phyloP scores from a whole-genome alignment of 164 flowering plant genomes.

The Vitis rupestris region DNA sequence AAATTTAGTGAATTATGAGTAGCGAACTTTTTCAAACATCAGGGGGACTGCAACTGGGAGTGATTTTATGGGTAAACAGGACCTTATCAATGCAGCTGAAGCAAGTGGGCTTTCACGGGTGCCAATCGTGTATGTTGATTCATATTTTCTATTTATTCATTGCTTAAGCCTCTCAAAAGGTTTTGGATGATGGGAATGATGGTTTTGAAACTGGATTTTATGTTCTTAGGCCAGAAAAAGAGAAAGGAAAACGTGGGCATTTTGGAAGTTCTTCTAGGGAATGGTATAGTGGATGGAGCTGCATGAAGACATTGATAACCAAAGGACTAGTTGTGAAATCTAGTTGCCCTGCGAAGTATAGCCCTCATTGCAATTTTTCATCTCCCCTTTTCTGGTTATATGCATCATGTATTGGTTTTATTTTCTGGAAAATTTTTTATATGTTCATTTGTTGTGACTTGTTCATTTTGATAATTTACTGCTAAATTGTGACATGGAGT shows the following conservation, averaged over 20 bases:
- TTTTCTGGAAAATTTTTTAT: neutral
- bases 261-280: conserved; percentile 77
- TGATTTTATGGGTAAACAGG: conserved; percentile 82
- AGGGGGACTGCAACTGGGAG: conserved; percentile 62
- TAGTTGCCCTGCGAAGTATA: conserved; percentile 89
- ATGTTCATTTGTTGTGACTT: too few species aligned
- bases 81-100: conserved; percentile 92
- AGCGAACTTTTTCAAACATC: neutral
- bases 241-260: conserved; percentile 60
- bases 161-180: neutral
- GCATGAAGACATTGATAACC: conserved; percentile 74
- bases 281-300: conserved; percentile 96
- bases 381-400: neutral
- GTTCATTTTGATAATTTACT: too few species aligned
- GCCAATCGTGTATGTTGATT: conserved; percentile 60
- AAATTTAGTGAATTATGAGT: neutral
- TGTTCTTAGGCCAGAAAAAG: conserved; percentile 65
- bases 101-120: conserved; percentile 89
- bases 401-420: neutral
- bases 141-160: neutral
- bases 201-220: conserved; percentile 5
- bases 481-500: too few species aligned
- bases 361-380: conserved; percentile 1
- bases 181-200: neutral
- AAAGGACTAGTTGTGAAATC: conserved; percentile 84